phyloP scores from a whole-genome alignment of 306 rosid genomes.

The Ceratonia siliqua region DNA sequence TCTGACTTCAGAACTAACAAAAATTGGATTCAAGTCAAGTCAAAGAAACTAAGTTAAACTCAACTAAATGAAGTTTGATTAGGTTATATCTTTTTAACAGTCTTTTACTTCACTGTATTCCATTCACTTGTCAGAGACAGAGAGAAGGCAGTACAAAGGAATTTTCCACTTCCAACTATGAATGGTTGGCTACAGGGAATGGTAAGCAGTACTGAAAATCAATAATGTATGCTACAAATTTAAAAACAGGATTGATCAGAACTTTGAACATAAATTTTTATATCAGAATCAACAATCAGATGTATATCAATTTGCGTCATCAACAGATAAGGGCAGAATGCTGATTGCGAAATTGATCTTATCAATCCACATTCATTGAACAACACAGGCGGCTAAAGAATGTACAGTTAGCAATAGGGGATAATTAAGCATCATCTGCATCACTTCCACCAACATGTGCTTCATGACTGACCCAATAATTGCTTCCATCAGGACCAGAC shows the following conservation, averaged over 20 bases:
- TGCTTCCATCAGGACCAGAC: constrained; percentile 81
- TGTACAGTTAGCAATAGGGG: constrained; percentile 60
- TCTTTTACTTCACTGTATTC: background rate
- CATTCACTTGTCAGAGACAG: background rate
- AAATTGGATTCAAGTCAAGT: background rate
- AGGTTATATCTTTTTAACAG: background rate
- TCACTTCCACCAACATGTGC: constrained; percentile 86
- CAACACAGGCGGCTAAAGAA: constrained; percentile 44
- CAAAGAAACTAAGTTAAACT: background rate
- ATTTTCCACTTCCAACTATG: background rate
- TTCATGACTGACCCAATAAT: constrained; percentile 77
- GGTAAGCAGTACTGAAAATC: background rate
- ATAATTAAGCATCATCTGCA: constrained; percentile 76
- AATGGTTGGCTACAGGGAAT: background rate
- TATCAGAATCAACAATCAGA: constrained; percentile 43
- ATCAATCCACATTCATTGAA: constrained; percentile 46
- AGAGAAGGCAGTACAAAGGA: background rate
- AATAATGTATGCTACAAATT: background rate
- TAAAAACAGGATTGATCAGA: constrained; percentile 15
- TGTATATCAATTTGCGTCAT: constrained; percentile 35
- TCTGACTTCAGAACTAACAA: background rate
- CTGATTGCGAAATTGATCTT: constrained; percentile 43
- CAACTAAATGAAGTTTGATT: background rate
- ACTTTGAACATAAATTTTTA: constrained; percentile 31
- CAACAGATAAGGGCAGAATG: constrained; percentile 31